These are phyloP conservation scores for Aphelidium insulamus DNA, from an alignment of 371 early-diverging fungal genomes.

Conservation along the genomic window DNA sequence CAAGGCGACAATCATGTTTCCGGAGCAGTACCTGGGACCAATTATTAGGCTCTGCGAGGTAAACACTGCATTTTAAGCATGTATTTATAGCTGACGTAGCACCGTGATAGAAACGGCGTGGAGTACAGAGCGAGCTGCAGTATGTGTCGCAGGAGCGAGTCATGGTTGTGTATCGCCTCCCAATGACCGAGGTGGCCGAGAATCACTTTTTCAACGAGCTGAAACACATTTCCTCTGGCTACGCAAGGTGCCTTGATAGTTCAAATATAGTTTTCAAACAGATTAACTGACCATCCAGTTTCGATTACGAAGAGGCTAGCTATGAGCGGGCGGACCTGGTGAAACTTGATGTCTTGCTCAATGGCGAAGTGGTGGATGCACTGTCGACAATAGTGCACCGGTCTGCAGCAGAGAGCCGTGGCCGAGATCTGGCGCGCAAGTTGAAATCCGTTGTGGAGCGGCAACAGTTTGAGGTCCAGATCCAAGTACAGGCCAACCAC, in stretches of 20 bases:
- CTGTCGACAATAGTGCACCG: constrained; percentile 71
- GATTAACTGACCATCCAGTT: constrained; percentile 13
- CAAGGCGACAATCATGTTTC: constrained; percentile 70
- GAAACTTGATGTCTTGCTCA: constrained; percentile 77
- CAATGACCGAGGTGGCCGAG: constrained; percentile 78
- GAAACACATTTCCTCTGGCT: constrained; percentile 75
- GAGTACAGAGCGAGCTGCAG: constrained; percentile 58
- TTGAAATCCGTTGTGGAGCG: constrained; percentile 59
- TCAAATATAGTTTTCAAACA: not conserved
- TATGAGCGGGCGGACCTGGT: constrained; percentile 72
- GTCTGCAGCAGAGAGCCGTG: constrained; percentile 38
- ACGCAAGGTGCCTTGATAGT: constrained; percentile 31
- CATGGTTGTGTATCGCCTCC: constrained; percentile 64
- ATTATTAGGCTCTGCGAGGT: constrained; percentile 75
- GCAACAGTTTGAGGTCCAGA: constrained; percentile 78
- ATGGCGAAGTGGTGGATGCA: constrained; percentile 80
- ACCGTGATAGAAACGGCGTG: constrained; percentile 29
- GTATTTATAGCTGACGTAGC: not conserved
- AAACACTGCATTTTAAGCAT: constrained; percentile 7
- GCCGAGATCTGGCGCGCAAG: constrained; percentile 54
- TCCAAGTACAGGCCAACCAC: constrained; percentile 64
- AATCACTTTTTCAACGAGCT: constrained; percentile 83
- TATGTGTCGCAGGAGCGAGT: constrained; percentile 69
- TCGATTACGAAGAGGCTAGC: constrained; percentile 88
- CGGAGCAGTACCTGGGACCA: constrained; percentile 68